Percentiles rank a stretch among this genome's conserved stretches.
Evolutionary conservation across 257 asterid genomes (phyloP).

Genomic region (Scutellaria galericulata): DNA sequence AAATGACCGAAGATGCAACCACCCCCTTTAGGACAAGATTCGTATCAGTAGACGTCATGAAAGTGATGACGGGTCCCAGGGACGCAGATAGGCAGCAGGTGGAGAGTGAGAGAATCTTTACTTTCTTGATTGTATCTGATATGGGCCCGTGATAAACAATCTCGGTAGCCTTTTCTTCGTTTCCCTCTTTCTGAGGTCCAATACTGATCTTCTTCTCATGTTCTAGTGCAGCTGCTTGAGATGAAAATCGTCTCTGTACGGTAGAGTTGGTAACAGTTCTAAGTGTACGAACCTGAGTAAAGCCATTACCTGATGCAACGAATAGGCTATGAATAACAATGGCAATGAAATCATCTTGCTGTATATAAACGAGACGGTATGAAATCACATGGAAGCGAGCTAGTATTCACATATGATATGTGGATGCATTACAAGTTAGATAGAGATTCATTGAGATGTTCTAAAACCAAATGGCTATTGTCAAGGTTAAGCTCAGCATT

Average conservation of each 20-base stretch:
- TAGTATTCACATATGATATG: not conserved
- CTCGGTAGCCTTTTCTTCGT: slow-evolving; percentile 55
- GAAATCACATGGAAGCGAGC: not conserved
- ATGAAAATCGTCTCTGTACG: slow-evolving; percentile 52
- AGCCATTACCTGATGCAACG: slow-evolving; percentile 52
- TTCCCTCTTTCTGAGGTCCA: slow-evolving; percentile 58
- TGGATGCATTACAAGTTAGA: not conserved
- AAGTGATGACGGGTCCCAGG: slow-evolving; percentile 89
- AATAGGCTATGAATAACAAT: not conserved
- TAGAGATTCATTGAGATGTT: not conserved
- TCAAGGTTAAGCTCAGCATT: slow-evolving; percentile 8
- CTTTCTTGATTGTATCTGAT: slow-evolving; percentile 84
- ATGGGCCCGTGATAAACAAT: slow-evolving; percentile 82
- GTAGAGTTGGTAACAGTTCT: slow-evolving; percentile 33
- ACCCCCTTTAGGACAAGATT: slow-evolving; percentile 89
- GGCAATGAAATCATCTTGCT: slow-evolving; percentile 3
- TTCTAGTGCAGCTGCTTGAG: slow-evolving; percentile 55
- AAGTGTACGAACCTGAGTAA: slow-evolving; percentile 32
- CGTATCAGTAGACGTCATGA: slow-evolving; percentile 85
- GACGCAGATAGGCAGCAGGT: slow-evolving; percentile 95
- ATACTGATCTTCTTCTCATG: slow-evolving; percentile 62
- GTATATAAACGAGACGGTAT: not conserved
- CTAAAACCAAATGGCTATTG: not conserved
- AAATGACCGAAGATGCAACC: slow-evolving; percentile 85
- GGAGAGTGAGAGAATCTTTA: slow-evolving; percentile 93